These are phyloP conservation scores for Aspergillus brunneoviolaceus DNA, from an alignment of 2,329 filamentous ascomycete species.

Conservation along the genomic window DNA sequence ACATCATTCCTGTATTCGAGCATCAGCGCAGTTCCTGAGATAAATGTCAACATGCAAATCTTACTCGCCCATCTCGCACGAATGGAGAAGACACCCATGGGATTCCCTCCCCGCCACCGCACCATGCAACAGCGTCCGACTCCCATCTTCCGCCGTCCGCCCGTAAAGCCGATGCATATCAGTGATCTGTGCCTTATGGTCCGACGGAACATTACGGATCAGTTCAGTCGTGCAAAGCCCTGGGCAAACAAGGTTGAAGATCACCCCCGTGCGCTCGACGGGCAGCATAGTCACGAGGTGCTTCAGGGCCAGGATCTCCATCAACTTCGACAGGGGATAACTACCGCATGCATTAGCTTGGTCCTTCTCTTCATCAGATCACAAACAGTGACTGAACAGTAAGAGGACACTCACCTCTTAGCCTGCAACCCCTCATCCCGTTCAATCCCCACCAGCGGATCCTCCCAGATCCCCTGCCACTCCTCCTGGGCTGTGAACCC, in stretches of 20 bases:
- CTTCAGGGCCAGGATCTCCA: constrained; percentile 33
- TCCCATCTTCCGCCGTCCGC: constrained; percentile 31
- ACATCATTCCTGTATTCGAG: constrained; percentile 4
- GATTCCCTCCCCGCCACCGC: constrained; percentile 26
- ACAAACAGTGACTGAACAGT: not conserved
- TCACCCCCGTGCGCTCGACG: constrained; percentile 26
- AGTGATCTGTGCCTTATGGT: constrained; percentile 21
- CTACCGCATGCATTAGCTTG: not conserved
- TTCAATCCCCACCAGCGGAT: constrained; percentile 21
- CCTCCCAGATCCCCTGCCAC: constrained; percentile 23
- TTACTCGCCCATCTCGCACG: constrained; percentile 2
- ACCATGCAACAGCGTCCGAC: constrained; percentile 32
- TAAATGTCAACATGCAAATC: not conserved
- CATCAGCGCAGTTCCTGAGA: not conserved
- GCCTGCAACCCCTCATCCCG: constrained; percentile 12
- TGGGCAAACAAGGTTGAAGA: constrained; percentile 36
- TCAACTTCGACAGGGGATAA: constrained; percentile 34
- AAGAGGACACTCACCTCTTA: constrained; percentile 2
- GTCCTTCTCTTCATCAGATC: not conserved
- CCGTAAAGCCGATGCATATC: constrained; percentile 22
- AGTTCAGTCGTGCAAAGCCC: constrained; percentile 31
- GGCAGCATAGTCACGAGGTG: constrained; percentile 26
- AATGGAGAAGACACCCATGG: constrained; percentile 23
- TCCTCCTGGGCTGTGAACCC: constrained; percentile 16
- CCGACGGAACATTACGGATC: constrained; percentile 20